A percentile compares a stretch with the other conserved stretches of the same genome.
phyloP scores from a whole-genome alignment of 2,329 filamentous ascomycete species.

The Trichoderma brevicompactum region DNA sequence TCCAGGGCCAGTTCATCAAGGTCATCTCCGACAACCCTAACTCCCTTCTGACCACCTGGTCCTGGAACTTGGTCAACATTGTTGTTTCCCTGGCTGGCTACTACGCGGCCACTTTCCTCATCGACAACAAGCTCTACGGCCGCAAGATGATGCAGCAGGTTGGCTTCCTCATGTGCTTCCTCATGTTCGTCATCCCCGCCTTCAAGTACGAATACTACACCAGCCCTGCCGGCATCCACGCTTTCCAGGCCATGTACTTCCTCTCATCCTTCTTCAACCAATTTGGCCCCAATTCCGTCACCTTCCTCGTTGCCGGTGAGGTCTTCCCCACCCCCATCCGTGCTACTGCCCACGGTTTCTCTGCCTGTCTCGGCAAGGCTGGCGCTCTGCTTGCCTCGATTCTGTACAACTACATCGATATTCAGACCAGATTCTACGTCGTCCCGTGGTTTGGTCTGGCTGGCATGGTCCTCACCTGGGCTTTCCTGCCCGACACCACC shows the following conservation, averaged over 20 bases:
- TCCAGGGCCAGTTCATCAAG: slow-evolving; percentile 87
- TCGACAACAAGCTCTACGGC: slow-evolving; percentile 96
- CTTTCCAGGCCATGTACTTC: slow-evolving; percentile 99
- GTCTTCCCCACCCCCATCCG: slow-evolving; percentile 95
- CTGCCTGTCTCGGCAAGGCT: slow-evolving; percentile 86
- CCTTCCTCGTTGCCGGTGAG: slow-evolving; percentile 93
- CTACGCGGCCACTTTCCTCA: slow-evolving; percentile 84
- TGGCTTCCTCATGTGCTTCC: slow-evolving; percentile 90
- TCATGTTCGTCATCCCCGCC: slow-evolving; percentile 89
- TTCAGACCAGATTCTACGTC: slow-evolving; percentile 83
- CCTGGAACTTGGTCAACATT: slow-evolving; percentile 92
- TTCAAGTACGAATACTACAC: slow-evolving; percentile 89
- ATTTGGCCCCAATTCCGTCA: slow-evolving; percentile 94
- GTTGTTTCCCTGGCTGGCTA: slow-evolving; percentile 85
- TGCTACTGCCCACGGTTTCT: slow-evolving; percentile 91
- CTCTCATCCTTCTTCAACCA: slow-evolving; percentile 98
- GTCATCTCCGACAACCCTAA: slow-evolving; percentile 72
- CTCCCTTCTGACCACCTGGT: slow-evolving; percentile 84
- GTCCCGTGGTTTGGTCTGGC: slow-evolving; percentile 94
- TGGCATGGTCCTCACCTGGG: slow-evolving; percentile 78
- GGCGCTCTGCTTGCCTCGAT: slow-evolving; percentile 86
- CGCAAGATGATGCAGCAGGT: slow-evolving; percentile 96
- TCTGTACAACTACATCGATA: slow-evolving; percentile 92
- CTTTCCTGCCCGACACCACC: slow-evolving; percentile 96
- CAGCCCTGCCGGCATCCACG: slow-evolving; percentile 68